Base-by-base conservation (phyloP, 208 protist genomes). In the Leishmania martiniquensis region DNA sequence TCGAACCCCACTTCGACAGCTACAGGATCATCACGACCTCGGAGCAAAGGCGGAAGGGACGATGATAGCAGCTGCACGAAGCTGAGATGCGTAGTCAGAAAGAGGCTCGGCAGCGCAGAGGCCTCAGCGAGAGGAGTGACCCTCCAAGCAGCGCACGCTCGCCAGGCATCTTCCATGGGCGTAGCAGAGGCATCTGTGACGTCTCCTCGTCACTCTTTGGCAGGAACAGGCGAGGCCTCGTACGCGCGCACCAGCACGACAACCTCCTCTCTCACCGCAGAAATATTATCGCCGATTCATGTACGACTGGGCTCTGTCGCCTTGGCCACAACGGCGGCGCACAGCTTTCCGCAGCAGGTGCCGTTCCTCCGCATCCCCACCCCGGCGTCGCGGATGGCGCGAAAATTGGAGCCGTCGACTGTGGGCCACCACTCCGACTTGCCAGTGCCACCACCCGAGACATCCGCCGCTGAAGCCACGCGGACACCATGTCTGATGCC, bases 371-470 rank as follows among this genome's bases (percentile, higher is more conserved):
- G 70, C 67, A 22, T 57, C 22, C 25, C 57, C 54, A 74, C 60
- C 29, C 15, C 54, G 0, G 45, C 17, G 20, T 59, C 72, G 12
- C 42, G 32, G 13, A 13, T 22, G 2, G 32, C 17, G 29, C 22
- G 52, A 32, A 45, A 68, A 32, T 83, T 75, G 42, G 34, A 34
- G 1, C 78, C 62, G 37, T 45, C 72, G 15, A 83, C 78, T 1
- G 32, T 59, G 10, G 70, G 73, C 34, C 75, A 67, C 57, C 78
- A 55, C 15, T 66, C 73, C 5, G 66, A 78, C 59, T 51, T 78
- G 32, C 32, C 66, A 12, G 29, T 0, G 39, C 47, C 20, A 66
- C 65, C 65, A 32, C 71, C 20, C 29, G 55, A 47, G 42, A 44
- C 29, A 32, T 32, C 29, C 17, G 34, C 10, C 47, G 15, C 32